Conservation (phyloP, 495 filamentous ascomycete species). For the Durotheca rogersii region DNA sequence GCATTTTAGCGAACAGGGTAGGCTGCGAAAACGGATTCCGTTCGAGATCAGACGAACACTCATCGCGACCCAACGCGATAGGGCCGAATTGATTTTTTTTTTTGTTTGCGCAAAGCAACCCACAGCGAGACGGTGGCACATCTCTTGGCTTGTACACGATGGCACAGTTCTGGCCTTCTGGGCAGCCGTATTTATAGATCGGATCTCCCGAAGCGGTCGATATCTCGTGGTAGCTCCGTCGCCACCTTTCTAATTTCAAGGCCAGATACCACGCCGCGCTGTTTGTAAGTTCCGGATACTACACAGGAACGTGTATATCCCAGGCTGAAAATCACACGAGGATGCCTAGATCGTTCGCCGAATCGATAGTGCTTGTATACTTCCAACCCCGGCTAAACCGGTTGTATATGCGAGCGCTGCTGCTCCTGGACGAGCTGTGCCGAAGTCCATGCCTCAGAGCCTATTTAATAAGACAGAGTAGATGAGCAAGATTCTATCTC, state of each 20-base stretch:
- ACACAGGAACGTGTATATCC: constrained; percentile 4
- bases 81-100: no score
- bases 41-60: no score
- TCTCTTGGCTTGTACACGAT: neutral
- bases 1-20: neutral
- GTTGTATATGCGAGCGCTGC: constrained; percentile 16
- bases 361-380: constrained; percentile 2
- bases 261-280: constrained; percentile 7
- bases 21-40: no score
- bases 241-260: constrained; percentile 18
- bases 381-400: constrained; percentile 22
- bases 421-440: constrained; percentile 5
- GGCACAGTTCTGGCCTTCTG: constrained; percentile 8
- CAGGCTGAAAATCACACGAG: constrained; percentile 7
- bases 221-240: constrained; percentile 1
- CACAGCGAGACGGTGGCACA: neutral
- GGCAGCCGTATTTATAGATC: constrained; percentile 12
- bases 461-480: neutral
- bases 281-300: constrained; percentile 8
- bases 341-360: constrained; percentile 5
- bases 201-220: constrained; percentile 5
- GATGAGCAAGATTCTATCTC: neutral
- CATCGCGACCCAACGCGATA: no score
- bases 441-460: neutral
- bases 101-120: neutral